Evolutionary conservation across 2,329 filamentous ascomycete genomes (phyloP), one percentile per base, ranked within the genome.

Genomic region (Penicillium italicum): DNA sequence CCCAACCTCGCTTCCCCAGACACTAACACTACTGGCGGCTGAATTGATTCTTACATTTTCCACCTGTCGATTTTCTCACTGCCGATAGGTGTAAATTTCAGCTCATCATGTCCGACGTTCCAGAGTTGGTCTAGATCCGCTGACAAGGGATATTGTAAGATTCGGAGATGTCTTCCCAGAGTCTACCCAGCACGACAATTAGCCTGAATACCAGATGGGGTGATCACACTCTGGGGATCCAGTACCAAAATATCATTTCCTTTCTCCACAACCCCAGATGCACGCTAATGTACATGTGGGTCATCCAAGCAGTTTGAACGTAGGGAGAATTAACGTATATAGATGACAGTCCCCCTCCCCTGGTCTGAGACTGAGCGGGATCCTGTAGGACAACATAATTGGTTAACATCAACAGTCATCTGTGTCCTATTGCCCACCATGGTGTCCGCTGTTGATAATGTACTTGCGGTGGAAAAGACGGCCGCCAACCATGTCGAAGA

Each of bases 401-500:
- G 9, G 4, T 53, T n/a, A 37, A 33, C 10, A 20, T n/a, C 31
- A 34, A 28, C 26, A 28, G 26, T 28, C 26, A 28, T 28, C 26
- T 28, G 5, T 28, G 11, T 8, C 14, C 26, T 9, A 10, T 34
- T 38, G 18, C 30, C 10, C 28, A 36, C 16, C 36, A 63, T 64
- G 61, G 43, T 53, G 30, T 50, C 42, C 8, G 14, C 34, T 34
- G 38, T 12, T 8, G 59, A 63, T 37, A 57, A 52, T 10, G 62
- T 60, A 46, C 42, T 62, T 18, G 60, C 64, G 16, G 22, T 66
- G 12, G 64, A 64, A 56, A 69, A 68, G 55, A 49, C 59, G 9
- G 65, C 65, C 16, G 65, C 62, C 24, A 54, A 63, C 40, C 66
- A 68, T 60, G 61, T 68, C 18, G 66, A 68, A 57, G 63, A 66